Evolutionary conservation across 2,329 filamentous ascomycete species (phyloP), one percentile per base, ranked within the genome.

Genomic region (Cercospora berteroae): DNA sequence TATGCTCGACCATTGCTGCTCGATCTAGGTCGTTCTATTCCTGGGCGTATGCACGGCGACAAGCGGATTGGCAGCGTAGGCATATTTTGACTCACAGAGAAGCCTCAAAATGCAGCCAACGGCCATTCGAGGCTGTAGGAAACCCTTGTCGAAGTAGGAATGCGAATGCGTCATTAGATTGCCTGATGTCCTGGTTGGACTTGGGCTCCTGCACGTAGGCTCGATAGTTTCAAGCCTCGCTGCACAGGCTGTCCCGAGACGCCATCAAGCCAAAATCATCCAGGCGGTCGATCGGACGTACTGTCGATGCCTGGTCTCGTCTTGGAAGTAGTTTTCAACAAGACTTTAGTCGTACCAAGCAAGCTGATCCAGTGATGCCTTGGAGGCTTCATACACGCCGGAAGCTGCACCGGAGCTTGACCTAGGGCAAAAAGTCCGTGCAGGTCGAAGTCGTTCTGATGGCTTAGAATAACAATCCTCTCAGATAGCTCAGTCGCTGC

Each of bases 351-450:
- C 48, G 23, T 23, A 18, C 20, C 18, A 6, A 25, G 48, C 48
- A 52, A 13, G 7, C 23, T 4, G 13, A 7, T 16, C 48, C 5
- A 52, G 12, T 52, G 13, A 27, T 7, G 48, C 20, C 10, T 0
- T 13, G 20, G 2, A 23, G 48, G 42, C 44, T 50, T 71, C 36
- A 48, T 72, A n/a, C 63, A 62, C 10, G 42, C 27, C 13, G 68
- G 69, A 18, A 66, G 72, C 60, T 69, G 72, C 23, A 72, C 23
- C 48, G 68, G 59, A 66, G 66, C 13, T 72, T 71, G 72, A 29
- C 16, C 25, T 67, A 55, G 29, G 27, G 16, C 20, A 39, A 39
- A 25, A 16, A 39, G 23, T 39, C 33, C 18, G 23, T 12, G 31
- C 9, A 13, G 10, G 18, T 25, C 5, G 29, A 60, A 25, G 5